Evolutionary conservation across 1,284 basidiomycete genomes (phyloP), one percentile per base, ranked within the genome.

Genomic region (Trametes sp.): DNA sequence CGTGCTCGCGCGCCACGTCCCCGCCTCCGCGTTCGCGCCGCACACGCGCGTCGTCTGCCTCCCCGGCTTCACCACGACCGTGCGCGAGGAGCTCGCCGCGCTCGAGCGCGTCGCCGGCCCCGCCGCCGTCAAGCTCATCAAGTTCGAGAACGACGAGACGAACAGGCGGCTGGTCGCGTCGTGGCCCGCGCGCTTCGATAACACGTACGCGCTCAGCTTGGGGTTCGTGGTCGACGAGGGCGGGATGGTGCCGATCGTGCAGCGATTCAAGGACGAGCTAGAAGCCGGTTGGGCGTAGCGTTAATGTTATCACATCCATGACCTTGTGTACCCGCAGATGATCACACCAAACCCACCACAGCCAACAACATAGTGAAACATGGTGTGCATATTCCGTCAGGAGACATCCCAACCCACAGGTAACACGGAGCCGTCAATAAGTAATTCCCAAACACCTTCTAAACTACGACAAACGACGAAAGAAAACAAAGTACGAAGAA

Each of bases 11-110:
- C 84, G 80, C 68, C 80, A 84, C 69, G 72, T 88, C 53, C 80
- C 82, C 14, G 76, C 81, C 0, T 72, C 75, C 11, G 75, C 72
- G 44, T 84, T 87, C 73, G 56, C 73, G 5, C 61, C 77, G 11
- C 84, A 87, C 73, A 84, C 84, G 0, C 81, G 87, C 45, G 81
- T 82, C 16, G 78, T 84, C 16, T 84, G 80, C 65, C 72, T 83
- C 0, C 84, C 84, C 13, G 83, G 83, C 3, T 82, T 84, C 70
- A 82, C 82, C 6, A 75, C 79, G 6, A 82, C 78, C 16, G 77
- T 84, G 4, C 77, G 79, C 21, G 81, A 83, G 23, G 80, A 81
- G 72, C 73, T 84, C 35, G 66, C 77, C 28, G 82, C 82, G 8
- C 74, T 84, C 31, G 73, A 74, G 52, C 73, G 73, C 50, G 79